Percentiles rank a stretch among this genome's conserved stretches.
These are phyloP conservation scores for Gymnopilus dilepis DNA, from an alignment of 768 basidiomycete species.

Conservation along the genomic window DNA sequence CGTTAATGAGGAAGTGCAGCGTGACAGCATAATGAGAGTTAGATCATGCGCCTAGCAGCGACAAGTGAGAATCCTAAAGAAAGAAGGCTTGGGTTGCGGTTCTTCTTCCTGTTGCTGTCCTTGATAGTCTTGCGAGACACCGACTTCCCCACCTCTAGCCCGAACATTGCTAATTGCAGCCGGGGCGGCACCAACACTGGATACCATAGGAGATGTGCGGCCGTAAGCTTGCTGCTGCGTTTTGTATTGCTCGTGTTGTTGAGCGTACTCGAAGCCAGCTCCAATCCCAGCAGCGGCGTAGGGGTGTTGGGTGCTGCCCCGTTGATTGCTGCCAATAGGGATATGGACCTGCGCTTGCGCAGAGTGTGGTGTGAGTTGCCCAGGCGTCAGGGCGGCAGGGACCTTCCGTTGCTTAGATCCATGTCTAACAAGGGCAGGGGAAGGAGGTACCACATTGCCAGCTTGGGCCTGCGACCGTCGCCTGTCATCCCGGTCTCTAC, in stretches of 20 bases:
- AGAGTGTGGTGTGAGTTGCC: constrained; percentile 73
- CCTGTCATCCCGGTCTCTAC: constrained; percentile 71
- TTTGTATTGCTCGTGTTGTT: constrained; percentile 62
- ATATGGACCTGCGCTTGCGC: constrained; percentile 78
- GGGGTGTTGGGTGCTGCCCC: constrained; percentile 63
- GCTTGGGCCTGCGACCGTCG: constrained; percentile 65
- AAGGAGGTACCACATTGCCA: constrained; percentile 67
- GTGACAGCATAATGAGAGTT: constrained; percentile 11
- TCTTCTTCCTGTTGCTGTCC: constrained; percentile 60
- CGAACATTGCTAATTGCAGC: constrained; percentile 77
- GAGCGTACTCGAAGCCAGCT: constrained; percentile 61
- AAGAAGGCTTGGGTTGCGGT: constrained; percentile 37
- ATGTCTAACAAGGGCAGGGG: constrained; percentile 79
- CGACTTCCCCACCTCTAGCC: constrained; percentile 71
- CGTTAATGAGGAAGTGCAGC: constrained; percentile 16
- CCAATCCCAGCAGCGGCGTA: constrained; percentile 66
- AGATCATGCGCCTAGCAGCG: constrained; percentile 56
- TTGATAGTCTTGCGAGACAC: constrained; percentile 60
- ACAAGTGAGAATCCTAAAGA: constrained; percentile 78
- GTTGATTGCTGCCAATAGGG: constrained; percentile 61
- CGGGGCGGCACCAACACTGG: constrained; percentile 67
- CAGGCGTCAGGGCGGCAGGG: constrained; percentile 64
- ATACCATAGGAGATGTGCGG: constrained; percentile 84
- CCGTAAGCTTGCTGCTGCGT: constrained; percentile 63
- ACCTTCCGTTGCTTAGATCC: constrained; percentile 75